phyloP scores from a whole-genome alignment of 2,329 filamentous ascomycete species.

The Cytospora chrysosperma region DNA sequence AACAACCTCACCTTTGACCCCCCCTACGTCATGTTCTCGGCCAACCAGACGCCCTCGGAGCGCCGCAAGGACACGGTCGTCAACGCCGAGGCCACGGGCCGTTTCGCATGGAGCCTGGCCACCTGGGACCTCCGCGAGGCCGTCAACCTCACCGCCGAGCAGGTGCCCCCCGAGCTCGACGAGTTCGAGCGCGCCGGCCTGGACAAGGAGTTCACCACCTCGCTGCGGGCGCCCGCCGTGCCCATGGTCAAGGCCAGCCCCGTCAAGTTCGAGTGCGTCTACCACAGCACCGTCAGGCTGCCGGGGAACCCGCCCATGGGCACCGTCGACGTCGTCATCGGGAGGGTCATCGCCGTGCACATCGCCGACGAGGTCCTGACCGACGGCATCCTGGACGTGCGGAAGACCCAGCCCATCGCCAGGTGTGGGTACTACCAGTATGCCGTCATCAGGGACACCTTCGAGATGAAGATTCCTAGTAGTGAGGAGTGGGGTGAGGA shows the following conservation, averaged over 20 bases:
- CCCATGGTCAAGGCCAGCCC: constrained; percentile 56
- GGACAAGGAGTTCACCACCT: constrained; percentile 44
- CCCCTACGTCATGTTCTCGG: constrained; percentile 61
- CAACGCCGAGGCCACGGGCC: constrained; percentile 55
- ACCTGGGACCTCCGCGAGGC: constrained; percentile 55
- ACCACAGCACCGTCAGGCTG: constrained; percentile 53
- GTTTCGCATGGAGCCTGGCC: constrained; percentile 60
- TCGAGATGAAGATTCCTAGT: constrained; percentile 55
- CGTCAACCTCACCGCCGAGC: constrained; percentile 55
- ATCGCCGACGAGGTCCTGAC: constrained; percentile 55
- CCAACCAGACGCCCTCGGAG: constrained; percentile 50
- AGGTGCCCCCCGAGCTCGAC: constrained; percentile 48
- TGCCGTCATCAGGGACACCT: constrained; percentile 52
- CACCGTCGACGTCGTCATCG: constrained; percentile 57
- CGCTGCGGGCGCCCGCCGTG: constrained; percentile 34
- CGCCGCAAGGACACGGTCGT: constrained; percentile 55
- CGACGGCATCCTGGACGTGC: constrained; percentile 53
- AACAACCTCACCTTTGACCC: constrained; percentile 63
- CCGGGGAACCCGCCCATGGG: constrained; percentile 59
- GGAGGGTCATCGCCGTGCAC: constrained; percentile 55
- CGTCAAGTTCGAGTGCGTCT: constrained; percentile 58
- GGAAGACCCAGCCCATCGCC: constrained; percentile 58
- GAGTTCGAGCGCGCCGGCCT: constrained; percentile 53
- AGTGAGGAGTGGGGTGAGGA: constrained; percentile 19
- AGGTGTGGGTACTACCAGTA: constrained; percentile 62